phyloP scores from a whole-genome alignment of 495 filamentous ascomycete species.

The Aspergillus nidulans region DNA sequence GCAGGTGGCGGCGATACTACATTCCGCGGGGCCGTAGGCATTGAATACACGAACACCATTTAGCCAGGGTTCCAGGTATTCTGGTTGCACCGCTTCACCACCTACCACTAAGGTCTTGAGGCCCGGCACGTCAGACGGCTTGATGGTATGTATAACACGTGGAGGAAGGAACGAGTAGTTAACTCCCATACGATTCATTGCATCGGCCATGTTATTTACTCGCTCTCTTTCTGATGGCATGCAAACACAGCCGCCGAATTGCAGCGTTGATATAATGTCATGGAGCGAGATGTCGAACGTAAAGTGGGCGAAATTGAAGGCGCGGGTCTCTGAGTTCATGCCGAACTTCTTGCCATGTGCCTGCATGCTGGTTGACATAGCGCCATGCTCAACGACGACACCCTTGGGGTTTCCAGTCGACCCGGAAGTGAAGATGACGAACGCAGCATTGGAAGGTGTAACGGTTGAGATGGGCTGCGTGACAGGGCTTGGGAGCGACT shows the following conservation, averaged over 20 bases:
- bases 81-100: conserved; percentile 9
- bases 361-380: conserved; percentile 25
- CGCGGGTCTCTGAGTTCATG: conserved; percentile 26
- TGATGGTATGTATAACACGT: conserved; percentile 9
- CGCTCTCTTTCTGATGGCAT: conserved; percentile 24
- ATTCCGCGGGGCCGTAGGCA: conserved; percentile 49
- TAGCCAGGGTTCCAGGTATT: conserved; percentile 33
- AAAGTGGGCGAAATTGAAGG: conserved; percentile 40
- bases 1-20: conserved; percentile 17
- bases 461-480: not conserved
- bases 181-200: conserved; percentile 22
- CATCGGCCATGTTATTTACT: conserved; percentile 25
- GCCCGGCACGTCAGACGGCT: conserved; percentile 4
- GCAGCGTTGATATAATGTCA: conserved; percentile 37
- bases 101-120: conserved; percentile 9
- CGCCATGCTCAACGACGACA: conserved; percentile 40
- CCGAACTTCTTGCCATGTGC: conserved; percentile 14
- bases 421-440: conserved; percentile 35
- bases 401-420: conserved; percentile 38
- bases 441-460: conserved; percentile 1
- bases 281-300: conserved; percentile 37
- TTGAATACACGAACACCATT: conserved; percentile 37
- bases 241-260: conserved; percentile 32
- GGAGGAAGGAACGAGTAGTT: conserved; percentile 24
- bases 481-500: not conserved